Percentiles rank a stretch among this genome's conserved stretches.
Evolutionary conservation across 2,329 filamentous ascomycete genomes (phyloP).

Genomic region (Leptographium procerum): DNA sequence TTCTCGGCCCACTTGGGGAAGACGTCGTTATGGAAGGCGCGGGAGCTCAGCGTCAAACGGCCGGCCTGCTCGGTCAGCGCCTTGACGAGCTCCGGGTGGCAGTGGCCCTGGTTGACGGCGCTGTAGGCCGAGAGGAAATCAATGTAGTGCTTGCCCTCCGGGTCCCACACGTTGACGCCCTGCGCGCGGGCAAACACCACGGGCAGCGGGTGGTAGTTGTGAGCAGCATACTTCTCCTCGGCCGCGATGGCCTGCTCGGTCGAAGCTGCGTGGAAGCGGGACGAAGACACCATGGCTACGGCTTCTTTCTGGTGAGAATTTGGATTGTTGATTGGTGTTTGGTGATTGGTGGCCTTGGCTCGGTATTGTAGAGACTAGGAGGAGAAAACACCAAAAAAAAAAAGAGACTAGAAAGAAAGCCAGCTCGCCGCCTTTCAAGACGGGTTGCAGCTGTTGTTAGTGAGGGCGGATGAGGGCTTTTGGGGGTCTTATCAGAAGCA

Average conservation of each 20-base stretch:
- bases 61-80: conserved; percentile 81
- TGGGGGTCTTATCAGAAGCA: too few species aligned
- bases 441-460: too few species aligned
- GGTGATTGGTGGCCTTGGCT: too few species aligned
- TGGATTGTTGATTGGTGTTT: too few species aligned
- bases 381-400: too few species aligned
- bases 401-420: too few species aligned
- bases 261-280: conserved; percentile 62
- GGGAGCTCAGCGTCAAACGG: conserved; percentile 80
- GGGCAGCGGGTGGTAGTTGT: conserved; percentile 97
- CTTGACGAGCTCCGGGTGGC: conserved; percentile 90
- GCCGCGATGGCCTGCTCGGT: conserved; percentile 67
- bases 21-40: conserved; percentile 97
- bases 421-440: too few species aligned
- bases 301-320: not conserved
- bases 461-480: too few species aligned
- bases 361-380: too few species aligned
- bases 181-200: conserved; percentile 82
- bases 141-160: conserved; percentile 88
- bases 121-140: conserved; percentile 98
- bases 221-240: conserved; percentile 78
- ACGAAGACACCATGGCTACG: conserved; percentile 16
- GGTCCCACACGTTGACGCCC: conserved; percentile 90
- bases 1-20: conserved; percentile 94
- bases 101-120: conserved; percentile 96